Percentiles rank a stretch among this genome's conserved stretches.
Evolutionary conservation across 202 grass and related monocot species (phyloP).

Genomic region (Digitaria exilis): DNA sequence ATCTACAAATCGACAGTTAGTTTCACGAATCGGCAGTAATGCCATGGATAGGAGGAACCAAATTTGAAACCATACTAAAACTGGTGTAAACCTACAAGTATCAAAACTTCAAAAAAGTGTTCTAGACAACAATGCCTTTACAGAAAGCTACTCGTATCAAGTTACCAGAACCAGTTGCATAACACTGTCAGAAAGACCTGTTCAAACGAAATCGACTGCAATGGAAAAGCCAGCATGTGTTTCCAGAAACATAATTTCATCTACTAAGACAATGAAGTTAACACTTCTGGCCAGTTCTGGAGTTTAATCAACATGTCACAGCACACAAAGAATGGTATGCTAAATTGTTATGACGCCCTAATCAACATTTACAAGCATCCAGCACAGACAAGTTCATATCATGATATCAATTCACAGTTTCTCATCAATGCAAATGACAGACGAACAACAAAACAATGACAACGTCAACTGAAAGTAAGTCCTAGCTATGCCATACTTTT

Average conservation of each 20-base stretch:
- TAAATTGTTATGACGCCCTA: not conserved
- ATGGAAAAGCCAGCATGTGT: not conserved
- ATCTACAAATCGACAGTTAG: not conserved
- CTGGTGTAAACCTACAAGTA: not conserved
- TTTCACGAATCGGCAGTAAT: no score
- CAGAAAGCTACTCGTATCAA: not conserved
- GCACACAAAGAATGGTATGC: not conserved
- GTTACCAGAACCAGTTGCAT: not conserved
- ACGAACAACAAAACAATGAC: not conserved
- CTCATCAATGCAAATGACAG: not conserved
- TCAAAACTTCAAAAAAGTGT: not conserved
- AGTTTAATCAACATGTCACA: not conserved
- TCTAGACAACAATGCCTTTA: not conserved
- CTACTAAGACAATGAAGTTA: not conserved
- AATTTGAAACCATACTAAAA: not conserved
- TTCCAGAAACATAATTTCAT: not conserved
- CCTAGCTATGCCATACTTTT: not conserved
- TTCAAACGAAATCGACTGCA: not conserved
- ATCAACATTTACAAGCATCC: not conserved
- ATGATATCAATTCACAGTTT: not conserved
- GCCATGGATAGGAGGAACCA: not conserved
- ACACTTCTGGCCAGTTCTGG: not conserved
- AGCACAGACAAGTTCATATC: not conserved
- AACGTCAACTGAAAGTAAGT: slow-evolving; percentile 31
- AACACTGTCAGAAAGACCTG: not conserved